phyloP scores from a whole-genome alignment of 2,329 filamentous ascomycete species.

The Ciborinia camelliae region DNA sequence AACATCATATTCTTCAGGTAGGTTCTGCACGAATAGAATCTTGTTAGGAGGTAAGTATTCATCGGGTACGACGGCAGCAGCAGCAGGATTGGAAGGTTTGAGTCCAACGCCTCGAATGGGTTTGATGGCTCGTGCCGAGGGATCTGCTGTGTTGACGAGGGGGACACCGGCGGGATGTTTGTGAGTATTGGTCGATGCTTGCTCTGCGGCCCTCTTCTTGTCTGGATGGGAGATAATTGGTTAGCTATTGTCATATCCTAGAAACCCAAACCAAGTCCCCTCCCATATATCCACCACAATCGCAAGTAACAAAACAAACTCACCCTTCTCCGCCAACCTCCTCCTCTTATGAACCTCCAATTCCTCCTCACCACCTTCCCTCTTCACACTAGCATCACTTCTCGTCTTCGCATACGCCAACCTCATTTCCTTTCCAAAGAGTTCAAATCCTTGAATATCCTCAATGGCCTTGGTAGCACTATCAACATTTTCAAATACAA shows the following conservation, averaged over 20 bases:
- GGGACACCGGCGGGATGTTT: slow-evolving; percentile 54
- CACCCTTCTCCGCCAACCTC: slow-evolving; percentile 86
- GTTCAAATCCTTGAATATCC: slow-evolving; percentile 85
- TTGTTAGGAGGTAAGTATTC: slow-evolving; percentile 98
- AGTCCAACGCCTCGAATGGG: slow-evolving; percentile 67
- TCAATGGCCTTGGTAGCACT: slow-evolving; percentile 79
- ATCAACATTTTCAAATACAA: slow-evolving; percentile 82
- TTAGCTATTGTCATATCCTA: neutral
- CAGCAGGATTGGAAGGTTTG: slow-evolving; percentile 68
- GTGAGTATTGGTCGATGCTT: slow-evolving; percentile 59
- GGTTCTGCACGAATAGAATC: slow-evolving; percentile 88
- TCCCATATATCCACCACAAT: neutral
- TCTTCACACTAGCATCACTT: slow-evolving; percentile 83
- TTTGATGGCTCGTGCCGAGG: slow-evolving; percentile 61
- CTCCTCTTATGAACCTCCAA: slow-evolving; percentile 83
- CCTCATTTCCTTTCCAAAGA: slow-evolving; percentile 89
- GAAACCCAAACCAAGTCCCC: neutral
- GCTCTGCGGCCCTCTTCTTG: slow-evolving; percentile 75
- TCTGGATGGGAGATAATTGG: slow-evolving; percentile 40
- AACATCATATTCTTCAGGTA: slow-evolving; percentile 82
- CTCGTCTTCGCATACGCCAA: slow-evolving; percentile 76
- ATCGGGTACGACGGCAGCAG: slow-evolving; percentile 79
- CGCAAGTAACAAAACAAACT: slow-evolving; percentile 20
- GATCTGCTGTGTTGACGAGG: slow-evolving; percentile 40
- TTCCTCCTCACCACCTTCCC: slow-evolving; percentile 70